Evolutionary conservation across 129 eudicot species (phyloP).

Genomic region (Centrapalus pauciflorus): DNA sequence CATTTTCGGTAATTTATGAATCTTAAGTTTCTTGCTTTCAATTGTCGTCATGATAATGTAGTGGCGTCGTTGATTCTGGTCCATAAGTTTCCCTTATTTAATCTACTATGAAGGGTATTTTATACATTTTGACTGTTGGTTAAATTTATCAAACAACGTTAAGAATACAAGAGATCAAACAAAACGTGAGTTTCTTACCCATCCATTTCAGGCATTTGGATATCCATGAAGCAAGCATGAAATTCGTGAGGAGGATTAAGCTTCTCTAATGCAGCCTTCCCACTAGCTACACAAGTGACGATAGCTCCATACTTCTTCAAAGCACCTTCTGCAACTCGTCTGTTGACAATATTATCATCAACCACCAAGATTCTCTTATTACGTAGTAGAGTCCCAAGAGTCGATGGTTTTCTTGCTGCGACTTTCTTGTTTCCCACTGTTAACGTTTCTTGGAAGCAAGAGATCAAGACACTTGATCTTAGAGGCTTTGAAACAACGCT

Average conservation of each 20-base stretch:
- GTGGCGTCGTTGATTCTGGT: too few relatives aligned
- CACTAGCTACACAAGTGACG: conserved; percentile 76
- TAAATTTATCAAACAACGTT: too few relatives aligned
- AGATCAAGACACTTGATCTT: conserved; percentile 45
- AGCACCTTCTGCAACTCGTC: conserved; percentile 93
- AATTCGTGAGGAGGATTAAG: conserved; percentile 77
- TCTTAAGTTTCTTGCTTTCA: too few relatives aligned
- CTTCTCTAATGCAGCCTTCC: conserved; percentile 48
- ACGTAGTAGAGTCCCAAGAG: conserved; percentile 47
- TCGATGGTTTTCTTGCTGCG: conserved; percentile 36
- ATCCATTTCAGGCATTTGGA: conserved; percentile 98
- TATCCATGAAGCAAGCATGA: conserved; percentile 98
- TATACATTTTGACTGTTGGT: not conserved
- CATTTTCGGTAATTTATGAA: too few relatives aligned
- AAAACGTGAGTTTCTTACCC: conserved; percentile 44
- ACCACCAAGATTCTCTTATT: conserved; percentile 73
- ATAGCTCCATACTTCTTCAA: conserved; percentile 82
- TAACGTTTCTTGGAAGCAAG: conserved; percentile 56
- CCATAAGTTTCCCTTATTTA: too few relatives aligned
- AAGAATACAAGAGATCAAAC: not conserved
- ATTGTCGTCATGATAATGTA: too few relatives aligned
- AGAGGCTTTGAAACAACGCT: conserved; percentile 61
- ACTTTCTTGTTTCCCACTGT: conserved; percentile 35
- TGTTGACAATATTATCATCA: conserved; percentile 80
- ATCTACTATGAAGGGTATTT: conserved; percentile 19